These are phyloP conservation scores for Gentiana dahurica DNA, from an alignment of 257 asterid genomes.

Conservation along the genomic window DNA sequence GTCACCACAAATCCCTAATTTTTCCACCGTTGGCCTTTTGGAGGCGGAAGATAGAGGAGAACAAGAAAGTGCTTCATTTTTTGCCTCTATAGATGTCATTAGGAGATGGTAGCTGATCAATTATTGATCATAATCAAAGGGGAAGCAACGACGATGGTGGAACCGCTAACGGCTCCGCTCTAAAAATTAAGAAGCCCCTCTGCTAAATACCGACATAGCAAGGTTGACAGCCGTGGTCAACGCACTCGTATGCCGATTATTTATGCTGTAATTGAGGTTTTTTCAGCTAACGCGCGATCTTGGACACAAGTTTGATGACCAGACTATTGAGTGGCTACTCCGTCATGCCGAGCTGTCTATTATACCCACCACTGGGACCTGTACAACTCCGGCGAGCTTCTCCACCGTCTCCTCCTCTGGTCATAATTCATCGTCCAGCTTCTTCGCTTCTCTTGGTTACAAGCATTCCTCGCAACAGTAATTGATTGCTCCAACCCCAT, in stretches of 20 bases:
- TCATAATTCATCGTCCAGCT: slow-evolving; percentile 12
- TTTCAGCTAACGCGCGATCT: slow-evolving; percentile 91
- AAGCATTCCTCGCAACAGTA: slow-evolving; percentile 42
- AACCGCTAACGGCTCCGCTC: neutral
- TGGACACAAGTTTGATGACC: slow-evolving; percentile 96
- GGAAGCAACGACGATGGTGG: neutral
- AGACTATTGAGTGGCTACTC: slow-evolving; percentile 95
- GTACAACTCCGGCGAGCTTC: slow-evolving; percentile 85
- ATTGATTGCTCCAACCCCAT: slow-evolving; percentile 57
- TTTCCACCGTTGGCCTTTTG: no score
- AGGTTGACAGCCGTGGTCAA: slow-evolving; percentile 90
- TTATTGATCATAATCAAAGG: no score
- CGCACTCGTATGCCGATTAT: slow-evolving; percentile 97
- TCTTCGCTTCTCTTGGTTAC: slow-evolving; percentile 44
- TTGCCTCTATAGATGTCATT: no score
- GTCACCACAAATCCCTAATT: no score
- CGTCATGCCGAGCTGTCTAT: slow-evolving; percentile 94
- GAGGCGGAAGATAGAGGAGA: no score
- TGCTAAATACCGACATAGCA: slow-evolving; percentile 93
- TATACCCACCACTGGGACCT: slow-evolving; percentile 90
- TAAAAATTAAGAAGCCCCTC: slow-evolving; percentile 66
- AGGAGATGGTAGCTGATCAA: no score
- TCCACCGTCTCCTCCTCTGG: slow-evolving; percentile 29
- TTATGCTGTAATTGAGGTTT: slow-evolving; percentile 75
- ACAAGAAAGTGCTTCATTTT: no score